These are phyloP conservation scores for Candida labiduridarum DNA, from an alignment of 1,139 yeast species.

Conservation along the genomic window DNA sequence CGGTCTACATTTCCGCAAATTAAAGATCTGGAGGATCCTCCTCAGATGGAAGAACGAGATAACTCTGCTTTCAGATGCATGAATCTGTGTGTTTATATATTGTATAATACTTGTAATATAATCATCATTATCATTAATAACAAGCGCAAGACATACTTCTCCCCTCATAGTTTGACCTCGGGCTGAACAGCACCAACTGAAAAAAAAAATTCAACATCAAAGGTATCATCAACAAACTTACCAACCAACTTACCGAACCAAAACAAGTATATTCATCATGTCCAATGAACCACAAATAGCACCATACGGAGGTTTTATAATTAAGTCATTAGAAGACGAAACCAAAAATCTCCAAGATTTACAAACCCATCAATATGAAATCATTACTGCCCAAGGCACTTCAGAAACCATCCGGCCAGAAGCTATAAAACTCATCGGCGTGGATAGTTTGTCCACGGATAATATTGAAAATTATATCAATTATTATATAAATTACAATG, in stretches of 20 bases:
- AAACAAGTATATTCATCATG: slow-evolving; percentile 18
- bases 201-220: background rate
- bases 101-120: too few species aligned
- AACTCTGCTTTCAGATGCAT: too few species aligned
- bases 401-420: slow-evolving; percentile 44
- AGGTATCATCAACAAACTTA: background rate
- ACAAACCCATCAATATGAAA: slow-evolving; percentile 37
- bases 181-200: too few species aligned
- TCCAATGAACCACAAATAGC: slow-evolving; percentile 37
- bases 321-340: slow-evolving; percentile 43
- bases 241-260: background rate
- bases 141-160: too few species aligned
- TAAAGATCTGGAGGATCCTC: too few species aligned
- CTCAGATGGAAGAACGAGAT: too few species aligned
- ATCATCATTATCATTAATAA: too few species aligned
- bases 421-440: slow-evolving; percentile 61
- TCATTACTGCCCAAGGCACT: slow-evolving; percentile 30
- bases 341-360: slow-evolving; percentile 34
- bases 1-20: too few species aligned
- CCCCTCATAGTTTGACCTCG: too few species aligned
- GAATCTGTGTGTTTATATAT: too few species aligned
- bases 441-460: slow-evolving; percentile 65
- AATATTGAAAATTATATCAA: slow-evolving; percentile 62
- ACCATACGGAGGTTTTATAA: slow-evolving; percentile 49
- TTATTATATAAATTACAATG: slow-evolving; percentile 44